Evolutionary conservation across 805 yeast species (phyloP).

Genomic region (Candida tallmaniae): DNA sequence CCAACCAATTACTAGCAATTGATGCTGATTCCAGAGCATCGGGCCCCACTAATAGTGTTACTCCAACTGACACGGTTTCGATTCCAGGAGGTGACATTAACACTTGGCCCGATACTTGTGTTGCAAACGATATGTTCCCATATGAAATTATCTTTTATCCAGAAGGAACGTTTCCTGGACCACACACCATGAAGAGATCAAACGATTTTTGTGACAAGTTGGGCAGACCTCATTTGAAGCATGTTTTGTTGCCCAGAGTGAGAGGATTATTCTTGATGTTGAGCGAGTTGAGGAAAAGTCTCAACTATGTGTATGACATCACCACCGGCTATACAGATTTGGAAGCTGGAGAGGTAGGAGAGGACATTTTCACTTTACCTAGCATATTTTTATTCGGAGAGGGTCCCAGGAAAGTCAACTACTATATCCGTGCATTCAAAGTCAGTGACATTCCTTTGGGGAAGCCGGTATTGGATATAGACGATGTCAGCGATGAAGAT

Average conservation of each 20-base stretch:
- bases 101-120: slow-evolving; percentile 30
- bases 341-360: slow-evolving; percentile 61
- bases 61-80: slow-evolving; percentile 27
- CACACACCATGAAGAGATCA: slow-evolving; percentile 56
- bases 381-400: slow-evolving; percentile 62
- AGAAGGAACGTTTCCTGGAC: slow-evolving; percentile 87
- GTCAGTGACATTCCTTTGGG: slow-evolving; percentile 62
- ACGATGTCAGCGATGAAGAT: slow-evolving; percentile 39
- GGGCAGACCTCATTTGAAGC: slow-evolving; percentile 46
- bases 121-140: slow-evolving; percentile 25
- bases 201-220: slow-evolving; percentile 52
- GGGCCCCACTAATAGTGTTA: slow-evolving; percentile 47
- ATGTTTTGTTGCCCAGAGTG: slow-evolving; percentile 75
- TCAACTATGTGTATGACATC: slow-evolving; percentile 67
- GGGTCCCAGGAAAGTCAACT: slow-evolving; percentile 64
- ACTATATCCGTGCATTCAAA: slow-evolving; percentile 57
- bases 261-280: slow-evolving; percentile 74
- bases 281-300: slow-evolving; percentile 47
- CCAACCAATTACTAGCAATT: slow-evolving; percentile 49
- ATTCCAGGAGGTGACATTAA: slow-evolving; percentile 7
- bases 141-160: slow-evolving; percentile 80
- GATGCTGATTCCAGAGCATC: slow-evolving; percentile 57
- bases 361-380: slow-evolving; percentile 64
- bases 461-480: slow-evolving; percentile 33
- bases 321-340: slow-evolving; percentile 83